Conservation (phyloP, 768 basidiomycete genomes). For the Leccinum subtestaceum region DNA sequence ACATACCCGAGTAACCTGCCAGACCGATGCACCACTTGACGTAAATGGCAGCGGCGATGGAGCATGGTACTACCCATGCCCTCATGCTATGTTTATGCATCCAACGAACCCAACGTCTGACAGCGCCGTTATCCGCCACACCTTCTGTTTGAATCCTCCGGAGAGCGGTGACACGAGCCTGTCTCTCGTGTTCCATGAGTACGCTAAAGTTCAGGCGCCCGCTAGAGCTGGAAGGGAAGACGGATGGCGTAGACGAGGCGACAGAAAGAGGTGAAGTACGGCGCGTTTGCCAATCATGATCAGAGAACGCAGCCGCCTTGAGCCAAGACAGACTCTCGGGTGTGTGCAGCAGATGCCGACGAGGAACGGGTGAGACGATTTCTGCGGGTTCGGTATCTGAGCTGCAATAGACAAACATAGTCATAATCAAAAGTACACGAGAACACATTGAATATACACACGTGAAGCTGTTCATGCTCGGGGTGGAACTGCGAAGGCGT, state of each 20-base stretch:
- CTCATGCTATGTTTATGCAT: conserved; percentile 70
- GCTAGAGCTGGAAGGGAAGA: conserved; percentile 21
- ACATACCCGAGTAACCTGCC: conserved; percentile 80
- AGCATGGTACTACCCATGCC: conserved; percentile 54
- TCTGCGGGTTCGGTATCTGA: conserved; percentile 35
- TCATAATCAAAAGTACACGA: background rate
- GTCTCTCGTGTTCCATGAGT: conserved; percentile 37
- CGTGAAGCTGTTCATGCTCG: conserved; percentile 16
- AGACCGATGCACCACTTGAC: conserved; percentile 71
- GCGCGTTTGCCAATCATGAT: conserved; percentile 43
- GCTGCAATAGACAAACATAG: conserved; percentile 5
- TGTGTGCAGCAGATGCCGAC: conserved; percentile 59
- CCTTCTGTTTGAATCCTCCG: conserved; percentile 14
- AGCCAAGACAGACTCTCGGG: conserved; percentile 63
- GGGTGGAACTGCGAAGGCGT: conserved; percentile 16
- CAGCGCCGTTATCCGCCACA: conserved; percentile 40
- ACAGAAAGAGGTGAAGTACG: conserved; percentile 43
- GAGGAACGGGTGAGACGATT: conserved; percentile 66
- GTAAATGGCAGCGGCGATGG: conserved; percentile 51
- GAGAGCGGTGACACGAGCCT: conserved; percentile 13
- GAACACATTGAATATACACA: conserved; percentile 2
- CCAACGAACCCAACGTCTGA: conserved; percentile 69
- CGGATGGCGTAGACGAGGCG: conserved; percentile 28
- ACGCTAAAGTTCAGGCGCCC: conserved; percentile 42
- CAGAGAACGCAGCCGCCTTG: conserved; percentile 37